Percentiles rank a stretch among this genome's conserved stretches.
phyloP scores from a whole-genome alignment of 192 early-diverging fungal genomes.

The Backusella liffmaniae region DNA sequence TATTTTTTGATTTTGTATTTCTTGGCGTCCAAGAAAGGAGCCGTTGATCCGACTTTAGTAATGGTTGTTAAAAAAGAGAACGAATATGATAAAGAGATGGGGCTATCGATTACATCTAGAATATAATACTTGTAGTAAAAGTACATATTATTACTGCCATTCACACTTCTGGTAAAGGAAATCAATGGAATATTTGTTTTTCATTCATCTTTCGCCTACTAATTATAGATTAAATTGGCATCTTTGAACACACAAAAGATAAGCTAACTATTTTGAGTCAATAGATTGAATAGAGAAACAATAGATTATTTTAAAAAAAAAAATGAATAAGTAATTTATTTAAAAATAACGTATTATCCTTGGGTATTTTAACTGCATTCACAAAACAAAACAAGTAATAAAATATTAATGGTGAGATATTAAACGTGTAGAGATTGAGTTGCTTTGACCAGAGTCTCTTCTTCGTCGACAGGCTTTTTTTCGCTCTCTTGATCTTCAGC shows the following conservation, averaged over 20 bases:
- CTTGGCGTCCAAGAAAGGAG: not conserved
- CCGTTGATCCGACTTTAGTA: not conserved
- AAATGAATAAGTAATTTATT: not conserved
- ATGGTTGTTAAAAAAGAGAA: too few species aligned
- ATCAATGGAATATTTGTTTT: not conserved
- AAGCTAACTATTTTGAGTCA: not conserved
- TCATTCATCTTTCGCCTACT: not conserved
- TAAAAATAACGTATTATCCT: not conserved
- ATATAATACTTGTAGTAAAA: not conserved
- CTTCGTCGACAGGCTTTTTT: not conserved
- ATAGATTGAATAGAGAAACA: not conserved
- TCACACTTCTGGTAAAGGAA: not conserved
- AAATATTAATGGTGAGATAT: not conserved
- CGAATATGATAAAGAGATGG: not conserved
- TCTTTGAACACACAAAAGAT: not conserved
- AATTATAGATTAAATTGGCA: not conserved
- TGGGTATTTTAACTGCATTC: conserved; percentile 3
- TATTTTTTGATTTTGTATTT: not conserved
- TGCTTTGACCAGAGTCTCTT: not conserved
- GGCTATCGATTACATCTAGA: not conserved
- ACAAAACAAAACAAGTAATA: not conserved
- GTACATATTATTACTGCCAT: not conserved
- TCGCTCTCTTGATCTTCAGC: not conserved
- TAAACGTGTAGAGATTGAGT: not conserved
- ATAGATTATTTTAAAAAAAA: too few species aligned